Evolutionary conservation across 2,329 filamentous ascomycete genomes (phyloP), one percentile per base, ranked within the genome.

Genomic region (Exophiala bonariae): DNA sequence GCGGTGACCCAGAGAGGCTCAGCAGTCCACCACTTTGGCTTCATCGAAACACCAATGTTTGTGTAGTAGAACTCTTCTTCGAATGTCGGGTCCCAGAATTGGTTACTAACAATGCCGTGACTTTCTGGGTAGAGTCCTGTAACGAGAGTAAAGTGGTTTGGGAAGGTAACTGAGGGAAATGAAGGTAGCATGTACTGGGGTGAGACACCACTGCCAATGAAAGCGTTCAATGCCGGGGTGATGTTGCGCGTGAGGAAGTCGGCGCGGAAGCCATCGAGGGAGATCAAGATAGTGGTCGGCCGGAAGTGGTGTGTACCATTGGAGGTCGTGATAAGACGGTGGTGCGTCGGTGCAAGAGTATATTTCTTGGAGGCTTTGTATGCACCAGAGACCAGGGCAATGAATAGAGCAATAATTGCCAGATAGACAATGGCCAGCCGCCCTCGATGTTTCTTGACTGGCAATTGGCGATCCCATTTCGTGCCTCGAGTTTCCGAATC

Each of bases 121-220:
- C 85, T 85, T 68, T 97, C 92, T 0, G 93, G 93, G 59, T 97
- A 90, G 19, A 97, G 70, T 0, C 93, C 93, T 0, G 93, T 97
- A 1, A 89, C 89, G 30, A 97, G 75, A 0, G 92, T 96, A 66
- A 92, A 96, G 66, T 97, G 93, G 60, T 97, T 92, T 10, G 93
- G 93, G 60, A 99, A 99, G 0, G 93, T 99, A 36, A 99, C 89
- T 17, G 89, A 95, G 0, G 93, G 93, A 57, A 99, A 99, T 31
- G 89, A 95, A 0, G 93, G 93, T 5, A 82, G 78, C 90, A 99
- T 96, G 69, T 92, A 96, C 56, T 83, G 79, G 2, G 93, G 92
- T 4, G 91, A 96, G 9, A 97, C 83, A 22, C 93, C 93, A 55
- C 89, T 82, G 50, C 81, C 79, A 52, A 96, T 76, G 55, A 99